Base-by-base conservation (phyloP, 495 filamentous ascomycete genomes). In the Lasiosphaeria miniovina region DNA sequence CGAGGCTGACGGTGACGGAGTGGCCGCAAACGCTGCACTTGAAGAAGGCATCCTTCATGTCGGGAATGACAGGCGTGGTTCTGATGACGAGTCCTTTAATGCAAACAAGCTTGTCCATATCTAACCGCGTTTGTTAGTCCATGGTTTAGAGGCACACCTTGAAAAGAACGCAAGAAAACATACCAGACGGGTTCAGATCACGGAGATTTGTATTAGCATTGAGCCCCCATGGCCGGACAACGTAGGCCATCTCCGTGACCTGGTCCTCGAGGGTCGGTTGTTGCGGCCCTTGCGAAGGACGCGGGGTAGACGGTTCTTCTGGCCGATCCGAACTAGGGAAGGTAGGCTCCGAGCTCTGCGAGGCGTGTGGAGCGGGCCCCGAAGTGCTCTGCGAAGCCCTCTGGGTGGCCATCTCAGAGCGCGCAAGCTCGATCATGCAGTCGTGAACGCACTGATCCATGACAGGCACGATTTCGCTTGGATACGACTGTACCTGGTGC, bases 1-100 rank as follows among this genome's bases (percentile, higher is more conserved):
- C 94, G 66, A 99, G 87, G 52, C 90, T 87, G 50, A 97, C 90
- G 61, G 88, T 89, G 38, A 95, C 84, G 6, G 90, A 92, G 74
- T 96, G 92, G 60, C 90, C 90, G 71, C 94, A 99, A 40, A 90
- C 85, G 62, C 89, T 88, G 73, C 94, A 99, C 64, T 89, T 86
- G 84, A 99, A 99, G 77, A 96, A 98, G 0, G 90, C 91, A 40
- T 77, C 69, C 66, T 95, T 96, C 95, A 98, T 98, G 67, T 99
- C 94, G 3, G 94, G 94, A 61, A 99, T 98, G 58, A 98, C 87
- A 4, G 94, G 90, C 2, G 95, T 97, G 14, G 96, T 88, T 24
- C 94, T 88, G 67, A 99, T 99, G 49, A 98, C 94, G 45, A 99
- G 80, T 54, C 94, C 94, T 75, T 98, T 99, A 74, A 99, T 88